Evolutionary conservation across 208 protist genomes (phyloP).

Genomic region (Trypanosoma melophagium): DNA sequence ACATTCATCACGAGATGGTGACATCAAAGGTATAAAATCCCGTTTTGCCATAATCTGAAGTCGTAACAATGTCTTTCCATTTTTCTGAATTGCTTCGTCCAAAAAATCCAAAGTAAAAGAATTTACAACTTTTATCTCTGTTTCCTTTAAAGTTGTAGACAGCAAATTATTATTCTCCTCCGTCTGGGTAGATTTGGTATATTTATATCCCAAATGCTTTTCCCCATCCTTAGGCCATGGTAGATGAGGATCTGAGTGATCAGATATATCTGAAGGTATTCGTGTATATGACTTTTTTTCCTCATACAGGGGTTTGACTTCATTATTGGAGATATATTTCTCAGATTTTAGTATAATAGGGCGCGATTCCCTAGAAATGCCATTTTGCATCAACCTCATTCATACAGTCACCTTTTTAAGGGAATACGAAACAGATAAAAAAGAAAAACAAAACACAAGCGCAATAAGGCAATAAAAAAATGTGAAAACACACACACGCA

Average conservation of each 20-base stretch:
- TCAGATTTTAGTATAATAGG: not conserved
- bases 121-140: not conserved
- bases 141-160: not conserved
- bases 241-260: not conserved
- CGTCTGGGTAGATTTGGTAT: not conserved
- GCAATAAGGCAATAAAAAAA: not conserved
- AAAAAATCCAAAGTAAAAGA: not conserved
- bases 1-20: not conserved
- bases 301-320: not conserved
- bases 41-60: not conserved
- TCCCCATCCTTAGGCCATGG: not conserved
- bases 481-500: not conserved
- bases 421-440: too few species aligned
- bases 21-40: not conserved
- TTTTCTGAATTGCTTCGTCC: conserved; percentile 5
- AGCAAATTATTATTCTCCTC: not conserved
- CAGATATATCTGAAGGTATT: not conserved
- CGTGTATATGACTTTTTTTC: not conserved
- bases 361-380: not conserved
- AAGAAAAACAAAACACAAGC: too few species aligned
- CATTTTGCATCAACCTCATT: not conserved
- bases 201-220: not conserved
- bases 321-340: not conserved
- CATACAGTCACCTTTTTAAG: not conserved
- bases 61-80: not conserved